phyloP scores from a whole-genome alignment of 1,284 basidiomycete species.

The Limonomyces culmigenus region DNA sequence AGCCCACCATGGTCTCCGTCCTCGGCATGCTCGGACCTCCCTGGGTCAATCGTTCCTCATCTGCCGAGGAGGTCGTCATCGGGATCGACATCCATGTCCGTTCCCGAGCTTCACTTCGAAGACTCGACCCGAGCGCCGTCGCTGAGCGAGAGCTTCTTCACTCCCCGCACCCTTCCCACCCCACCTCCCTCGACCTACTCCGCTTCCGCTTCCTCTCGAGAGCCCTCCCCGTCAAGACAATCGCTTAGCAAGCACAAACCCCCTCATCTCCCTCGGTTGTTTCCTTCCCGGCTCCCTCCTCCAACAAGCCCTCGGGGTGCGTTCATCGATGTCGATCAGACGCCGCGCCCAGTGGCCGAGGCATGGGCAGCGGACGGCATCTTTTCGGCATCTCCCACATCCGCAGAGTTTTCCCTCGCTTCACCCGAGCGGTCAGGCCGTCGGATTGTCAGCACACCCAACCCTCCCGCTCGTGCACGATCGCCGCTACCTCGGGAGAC shows the following conservation, averaged over 20 bases:
- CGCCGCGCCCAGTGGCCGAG: neutral
- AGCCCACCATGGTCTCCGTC: neutral
- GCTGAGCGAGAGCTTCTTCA: neutral
- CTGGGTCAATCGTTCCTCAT: too few relatives aligned
- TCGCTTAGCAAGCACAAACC: neutral
- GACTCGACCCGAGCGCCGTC: too few relatives aligned
- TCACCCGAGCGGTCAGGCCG: too few relatives aligned
- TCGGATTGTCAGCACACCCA: neutral
- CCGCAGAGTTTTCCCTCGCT: neutral
- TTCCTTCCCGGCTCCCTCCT: neutral
- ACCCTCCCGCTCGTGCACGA: neutral
- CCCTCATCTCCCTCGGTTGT: neutral
- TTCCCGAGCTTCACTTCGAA: too few relatives aligned
- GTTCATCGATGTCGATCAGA: neutral
- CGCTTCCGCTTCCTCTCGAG: neutral
- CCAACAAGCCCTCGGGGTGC: too few relatives aligned
- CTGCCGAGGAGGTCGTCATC: too few relatives aligned
- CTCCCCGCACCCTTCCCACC: neutral
- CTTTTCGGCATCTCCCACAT: neutral
- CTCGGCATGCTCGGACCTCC: slow-evolving; percentile 4
- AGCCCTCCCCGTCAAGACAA: too few relatives aligned
- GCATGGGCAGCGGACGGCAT: neutral
- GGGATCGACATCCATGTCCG: too few relatives aligned
- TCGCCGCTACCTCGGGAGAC: neutral
- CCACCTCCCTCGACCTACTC: neutral